Base-by-base conservation (phyloP, 2,329 filamentous ascomycete genomes). In the Madurella fahalii region DNA sequence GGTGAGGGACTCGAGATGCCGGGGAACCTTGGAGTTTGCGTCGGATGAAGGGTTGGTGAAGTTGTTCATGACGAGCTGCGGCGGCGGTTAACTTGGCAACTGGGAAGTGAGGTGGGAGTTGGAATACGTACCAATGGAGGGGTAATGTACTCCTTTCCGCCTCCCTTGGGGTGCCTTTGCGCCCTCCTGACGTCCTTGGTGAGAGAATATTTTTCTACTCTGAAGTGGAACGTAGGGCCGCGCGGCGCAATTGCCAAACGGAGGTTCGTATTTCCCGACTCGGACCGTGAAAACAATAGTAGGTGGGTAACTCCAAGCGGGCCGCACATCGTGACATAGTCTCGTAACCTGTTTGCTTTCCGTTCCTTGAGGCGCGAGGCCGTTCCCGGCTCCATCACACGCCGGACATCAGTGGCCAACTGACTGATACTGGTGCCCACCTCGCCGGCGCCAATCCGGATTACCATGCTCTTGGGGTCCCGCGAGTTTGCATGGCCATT, bases 401-500 rank as follows among this genome's bases (percentile, higher is more conserved):
- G 80, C 64, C 94, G 85, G 56, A 97, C 89, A 74, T 99, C 94
- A 64, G 88, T 85, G 18, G 93, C 92, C 64, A 99, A 78, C 74
- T 97, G 92, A 69, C 87, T 93, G 65, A 99, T 82, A 70, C 89
- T 95, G 56, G 90, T 84, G 54, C 94, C 94, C 50, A 99, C 90
- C 69, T 96, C 90, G 65, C 91, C 89, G 64, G 92, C 93, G 65
- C 94, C 94, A 66, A 96, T 92, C 63, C 94, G 89, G 72, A 99
- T 96, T 55, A 99, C 93, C 93, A 99, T 96, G 70, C 88, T 95
- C 79, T 96, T 96, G 34, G 94, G 94, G 49, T 85, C 80, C 61
- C 85, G 83, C 50, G 81, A 78, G 20, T 84, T 81, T 55, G 83
- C 80, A 71, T 85, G 83, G 54, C 82, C 79, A 42, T 80, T 79